Conservation (phyloP, 257 asterid genomes). For the Salvia hispanica region DNA sequence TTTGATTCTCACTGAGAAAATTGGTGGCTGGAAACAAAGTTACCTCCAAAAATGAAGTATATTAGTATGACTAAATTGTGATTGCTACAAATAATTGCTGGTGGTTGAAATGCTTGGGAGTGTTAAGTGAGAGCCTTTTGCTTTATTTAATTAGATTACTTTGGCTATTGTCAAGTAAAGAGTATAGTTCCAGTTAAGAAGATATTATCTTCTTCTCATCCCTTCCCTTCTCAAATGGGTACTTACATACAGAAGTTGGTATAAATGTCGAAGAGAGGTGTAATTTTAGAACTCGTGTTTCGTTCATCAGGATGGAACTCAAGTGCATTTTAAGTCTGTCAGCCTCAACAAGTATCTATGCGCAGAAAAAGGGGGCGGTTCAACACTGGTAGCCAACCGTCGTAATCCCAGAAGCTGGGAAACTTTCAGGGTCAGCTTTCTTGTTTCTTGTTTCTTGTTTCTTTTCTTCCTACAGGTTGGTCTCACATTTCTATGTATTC, state of each 20-base stretch:
- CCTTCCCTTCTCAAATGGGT: not conserved
- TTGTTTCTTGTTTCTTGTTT: not conserved
- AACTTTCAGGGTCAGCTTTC: slow-evolving; percentile 45
- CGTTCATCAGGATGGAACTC: slow-evolving; percentile 53
- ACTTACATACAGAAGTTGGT: not conserved
- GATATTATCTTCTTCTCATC: not conserved
- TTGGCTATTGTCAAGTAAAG: not conserved
- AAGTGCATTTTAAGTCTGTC: slow-evolving; percentile 56
- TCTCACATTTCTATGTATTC: not conserved
- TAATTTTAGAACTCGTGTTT: not conserved
- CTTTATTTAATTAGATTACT: not conserved
- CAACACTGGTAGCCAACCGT: slow-evolving; percentile 52
- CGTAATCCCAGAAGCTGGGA: slow-evolving; percentile 50
- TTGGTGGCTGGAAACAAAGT: not conserved
- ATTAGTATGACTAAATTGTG: no score
- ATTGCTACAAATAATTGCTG: no score
- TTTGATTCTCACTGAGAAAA: not conserved
- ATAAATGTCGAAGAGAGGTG: not conserved
- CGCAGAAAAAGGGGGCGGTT: slow-evolving; percentile 60
- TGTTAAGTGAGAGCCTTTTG: no score
- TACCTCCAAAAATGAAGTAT: not conserved
- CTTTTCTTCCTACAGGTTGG: not conserved
- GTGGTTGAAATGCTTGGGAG: no score
- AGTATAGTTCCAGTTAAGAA: not conserved
- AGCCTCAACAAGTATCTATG: slow-evolving; percentile 50